Conservation (phyloP, 1,284 basidiomycete genomes). For the Ustilago crameri region DNA sequence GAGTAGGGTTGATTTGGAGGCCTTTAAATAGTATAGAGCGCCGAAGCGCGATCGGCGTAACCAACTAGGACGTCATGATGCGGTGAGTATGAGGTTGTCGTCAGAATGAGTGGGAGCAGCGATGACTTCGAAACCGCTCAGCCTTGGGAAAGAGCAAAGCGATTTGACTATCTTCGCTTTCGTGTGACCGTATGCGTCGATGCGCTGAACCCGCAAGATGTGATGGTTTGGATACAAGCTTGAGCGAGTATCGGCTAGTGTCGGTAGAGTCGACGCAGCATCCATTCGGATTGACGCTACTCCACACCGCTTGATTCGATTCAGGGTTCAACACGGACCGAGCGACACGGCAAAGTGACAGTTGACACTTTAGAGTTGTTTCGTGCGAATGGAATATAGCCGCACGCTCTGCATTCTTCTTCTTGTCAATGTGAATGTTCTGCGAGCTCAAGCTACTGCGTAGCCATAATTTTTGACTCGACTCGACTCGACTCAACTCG, state of each 20-base stretch:
- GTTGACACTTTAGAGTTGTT: conserved; percentile 9
- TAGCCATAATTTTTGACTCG: conserved; percentile 1
- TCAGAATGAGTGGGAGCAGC: no score
- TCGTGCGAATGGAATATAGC: conserved; percentile 11
- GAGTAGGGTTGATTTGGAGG: neutral
- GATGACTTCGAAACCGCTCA: no score
- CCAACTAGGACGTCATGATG: neutral
- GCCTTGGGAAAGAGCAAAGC: no score
- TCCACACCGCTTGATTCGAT: neutral
- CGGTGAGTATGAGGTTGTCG: no score
- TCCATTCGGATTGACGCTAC: neutral
- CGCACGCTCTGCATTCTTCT: neutral
- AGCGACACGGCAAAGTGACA: neutral
- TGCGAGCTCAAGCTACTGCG: no score
- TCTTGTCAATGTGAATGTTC: neutral
- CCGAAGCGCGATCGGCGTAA: neutral
- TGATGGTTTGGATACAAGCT: no score
- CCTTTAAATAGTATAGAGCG: neutral
- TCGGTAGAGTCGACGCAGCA: neutral
- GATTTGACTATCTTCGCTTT: no score
- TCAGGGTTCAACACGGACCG: conserved; percentile 16
- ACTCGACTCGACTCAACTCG: neutral
- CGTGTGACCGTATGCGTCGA: no score
- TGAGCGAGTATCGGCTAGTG: no score
- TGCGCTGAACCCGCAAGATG: no score